phyloP scores from a whole-genome alignment of 1,284 basidiomycete species.

The Ustilago nuda region DNA sequence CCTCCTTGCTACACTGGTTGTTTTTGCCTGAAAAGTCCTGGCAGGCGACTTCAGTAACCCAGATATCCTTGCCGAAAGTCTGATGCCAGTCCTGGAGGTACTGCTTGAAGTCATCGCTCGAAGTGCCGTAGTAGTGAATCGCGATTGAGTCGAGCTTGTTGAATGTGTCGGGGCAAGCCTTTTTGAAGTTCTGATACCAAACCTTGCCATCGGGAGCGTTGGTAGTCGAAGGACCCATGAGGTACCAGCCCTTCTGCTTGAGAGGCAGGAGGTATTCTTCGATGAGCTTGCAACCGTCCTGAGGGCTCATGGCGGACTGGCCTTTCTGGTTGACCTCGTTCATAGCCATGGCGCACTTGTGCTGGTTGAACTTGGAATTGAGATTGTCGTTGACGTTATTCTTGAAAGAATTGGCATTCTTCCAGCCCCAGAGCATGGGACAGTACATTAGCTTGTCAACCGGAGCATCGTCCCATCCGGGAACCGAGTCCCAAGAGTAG shows the following conservation, averaged over 20 bases:
- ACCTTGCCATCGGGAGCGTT: constrained; percentile 49
- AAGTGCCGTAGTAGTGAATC: constrained; percentile 63
- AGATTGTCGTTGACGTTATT: constrained; percentile 52
- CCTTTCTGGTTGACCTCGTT: constrained; percentile 63
- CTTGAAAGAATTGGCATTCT: constrained; percentile 50
- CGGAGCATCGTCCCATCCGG: constrained; percentile 50
- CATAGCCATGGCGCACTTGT: constrained; percentile 62
- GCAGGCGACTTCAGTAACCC: constrained; percentile 62
- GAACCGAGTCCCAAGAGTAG: constrained; percentile 58
- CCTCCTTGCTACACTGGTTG: constrained; percentile 68
- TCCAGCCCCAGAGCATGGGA: constrained; percentile 64
- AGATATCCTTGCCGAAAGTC: constrained; percentile 56
- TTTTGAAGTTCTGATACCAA: constrained; percentile 59
- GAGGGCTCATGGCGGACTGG: constrained; percentile 55
- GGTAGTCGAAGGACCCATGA: constrained; percentile 60
- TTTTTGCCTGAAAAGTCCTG: constrained; percentile 68
- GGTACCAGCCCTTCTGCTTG: constrained; percentile 59
- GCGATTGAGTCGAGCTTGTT: constrained; percentile 58
- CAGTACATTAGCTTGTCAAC: constrained; percentile 59
- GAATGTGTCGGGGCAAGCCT: constrained; percentile 49
- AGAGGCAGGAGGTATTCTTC: constrained; percentile 56
- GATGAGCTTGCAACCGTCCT: constrained; percentile 54
- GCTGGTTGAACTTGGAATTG: constrained; percentile 49
- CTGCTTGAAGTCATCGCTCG: constrained; percentile 46
- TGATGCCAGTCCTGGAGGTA: constrained; percentile 56